Conservation (phyloP, 2,329 filamentous ascomycete genomes). For the Canariomyces notabilis region DNA sequence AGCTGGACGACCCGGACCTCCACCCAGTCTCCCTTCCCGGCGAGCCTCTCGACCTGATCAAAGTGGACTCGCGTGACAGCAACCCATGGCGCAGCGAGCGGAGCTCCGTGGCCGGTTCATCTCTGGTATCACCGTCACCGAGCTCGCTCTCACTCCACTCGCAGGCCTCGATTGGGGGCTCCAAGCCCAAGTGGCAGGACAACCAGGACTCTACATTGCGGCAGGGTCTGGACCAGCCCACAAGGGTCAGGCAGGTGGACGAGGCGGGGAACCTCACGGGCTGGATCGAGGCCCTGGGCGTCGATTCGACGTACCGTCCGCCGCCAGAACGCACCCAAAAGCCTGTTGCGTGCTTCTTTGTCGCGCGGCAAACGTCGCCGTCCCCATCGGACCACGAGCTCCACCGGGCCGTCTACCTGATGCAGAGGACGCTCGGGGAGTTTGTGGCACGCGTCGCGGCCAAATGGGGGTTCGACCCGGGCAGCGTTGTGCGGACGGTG, state of each 20-base stretch:
- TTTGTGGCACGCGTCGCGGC: slow-evolving; percentile 66
- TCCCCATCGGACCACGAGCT: slow-evolving; percentile 56
- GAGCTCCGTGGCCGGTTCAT: slow-evolving; percentile 56
- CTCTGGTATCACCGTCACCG: slow-evolving; percentile 60
- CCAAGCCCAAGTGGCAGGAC: slow-evolving; percentile 51
- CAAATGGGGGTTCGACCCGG: slow-evolving; percentile 77
- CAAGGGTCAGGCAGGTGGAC: slow-evolving; percentile 49
- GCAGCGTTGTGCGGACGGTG: slow-evolving; percentile 64
- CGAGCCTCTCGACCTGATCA: slow-evolving; percentile 58
- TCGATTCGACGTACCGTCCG: slow-evolving; percentile 80
- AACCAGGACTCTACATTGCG: slow-evolving; percentile 47
- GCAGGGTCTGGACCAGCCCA: slow-evolving; percentile 49
- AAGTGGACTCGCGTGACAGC: slow-evolving; percentile 44
- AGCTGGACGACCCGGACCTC: slow-evolving; percentile 72
- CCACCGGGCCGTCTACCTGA: slow-evolving; percentile 81
- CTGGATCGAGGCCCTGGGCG: slow-evolving; percentile 86
- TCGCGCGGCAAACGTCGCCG: slow-evolving; percentile 53
- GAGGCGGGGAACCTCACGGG: slow-evolving; percentile 64
- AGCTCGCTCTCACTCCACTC: slow-evolving; percentile 61
- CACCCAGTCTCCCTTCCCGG: slow-evolving; percentile 71
- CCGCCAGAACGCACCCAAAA: slow-evolving; percentile 67
- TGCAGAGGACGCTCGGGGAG: slow-evolving; percentile 68
- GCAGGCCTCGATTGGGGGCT: slow-evolving; percentile 42
- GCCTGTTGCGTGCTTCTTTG: slow-evolving; percentile 81
- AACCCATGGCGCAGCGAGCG: slow-evolving; percentile 50